Evolutionary conservation across 2,329 filamentous ascomycete species (phyloP).

Genomic region (Zymoseptoria crescenta): DNA sequence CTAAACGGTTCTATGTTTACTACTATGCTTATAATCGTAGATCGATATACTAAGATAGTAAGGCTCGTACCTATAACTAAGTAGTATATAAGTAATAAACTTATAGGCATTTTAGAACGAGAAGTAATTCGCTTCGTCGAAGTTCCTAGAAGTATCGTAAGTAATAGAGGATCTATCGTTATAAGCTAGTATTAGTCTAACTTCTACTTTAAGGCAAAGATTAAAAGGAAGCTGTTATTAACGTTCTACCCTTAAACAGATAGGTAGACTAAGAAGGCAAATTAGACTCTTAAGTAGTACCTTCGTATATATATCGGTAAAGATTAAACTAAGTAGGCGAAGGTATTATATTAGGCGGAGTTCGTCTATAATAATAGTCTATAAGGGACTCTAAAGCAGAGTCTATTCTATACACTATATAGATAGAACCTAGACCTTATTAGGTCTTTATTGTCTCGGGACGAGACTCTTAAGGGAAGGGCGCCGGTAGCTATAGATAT

Average conservation of each 20-base stretch:
- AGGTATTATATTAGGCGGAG: background rate
- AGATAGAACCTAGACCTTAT: slow-evolving; percentile 1
- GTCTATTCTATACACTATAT: background rate
- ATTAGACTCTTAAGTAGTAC: slow-evolving; percentile 13
- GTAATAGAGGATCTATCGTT: slow-evolving; percentile 7
- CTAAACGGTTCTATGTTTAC: no score
- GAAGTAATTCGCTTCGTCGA: background rate
- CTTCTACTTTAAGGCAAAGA: slow-evolving; percentile 1
- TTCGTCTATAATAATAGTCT: background rate
- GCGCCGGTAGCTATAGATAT: slow-evolving; percentile 1
- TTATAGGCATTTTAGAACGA: background rate
- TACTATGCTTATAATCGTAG: no score
- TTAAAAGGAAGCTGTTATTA: slow-evolving; percentile 8
- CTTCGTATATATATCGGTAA: slow-evolving; percentile 1
- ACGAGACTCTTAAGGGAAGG: slow-evolving; percentile 3
- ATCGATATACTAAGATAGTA: slow-evolving; percentile 2
- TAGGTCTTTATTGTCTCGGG: background rate
- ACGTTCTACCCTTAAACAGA: slow-evolving; percentile 13
- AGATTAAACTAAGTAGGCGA: slow-evolving; percentile 4
- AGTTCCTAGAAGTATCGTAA: slow-evolving; percentile 1
- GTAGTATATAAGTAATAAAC: background rate
- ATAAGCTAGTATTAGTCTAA: slow-evolving; percentile 6
- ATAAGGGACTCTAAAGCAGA: background rate
- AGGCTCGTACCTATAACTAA: background rate
- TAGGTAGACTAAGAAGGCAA: slow-evolving; percentile 6